Evolutionary conservation across 805 yeast species (phyloP).

Genomic region (Candida maris): DNA sequence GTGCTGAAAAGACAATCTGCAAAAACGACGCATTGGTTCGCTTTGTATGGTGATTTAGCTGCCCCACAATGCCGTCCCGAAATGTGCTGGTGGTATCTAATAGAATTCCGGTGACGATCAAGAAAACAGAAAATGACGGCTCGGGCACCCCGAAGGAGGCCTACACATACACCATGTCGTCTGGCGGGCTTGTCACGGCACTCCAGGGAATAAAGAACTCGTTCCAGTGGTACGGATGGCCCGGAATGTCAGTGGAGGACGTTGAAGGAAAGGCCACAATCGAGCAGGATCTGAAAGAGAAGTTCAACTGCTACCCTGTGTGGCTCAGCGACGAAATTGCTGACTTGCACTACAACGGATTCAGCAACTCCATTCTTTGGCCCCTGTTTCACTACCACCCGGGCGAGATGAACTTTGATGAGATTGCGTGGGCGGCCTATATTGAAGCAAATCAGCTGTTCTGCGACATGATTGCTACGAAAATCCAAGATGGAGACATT

Average conservation of each 20-base stretch:
- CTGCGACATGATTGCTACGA: conserved; percentile 66
- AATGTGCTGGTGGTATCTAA: conserved; percentile 91
- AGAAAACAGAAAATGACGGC: conserved; percentile 32
- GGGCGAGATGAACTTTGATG: conserved; percentile 98
- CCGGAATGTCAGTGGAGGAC: conserved; percentile 82
- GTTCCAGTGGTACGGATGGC: conserved; percentile 99
- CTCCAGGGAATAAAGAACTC: conserved; percentile 85
- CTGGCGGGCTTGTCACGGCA: conserved; percentile 97
- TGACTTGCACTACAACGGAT: conserved; percentile 94
- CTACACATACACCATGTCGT: conserved; percentile 86
- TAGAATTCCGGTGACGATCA: conserved; percentile 91
- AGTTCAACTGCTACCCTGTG: conserved; percentile 88
- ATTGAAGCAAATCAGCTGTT: conserved; percentile 85
- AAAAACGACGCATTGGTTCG: too few relatives aligned
- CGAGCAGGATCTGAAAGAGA: conserved; percentile 61
- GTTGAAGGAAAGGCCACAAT: conserved; percentile 62
- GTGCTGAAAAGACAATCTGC: too few relatives aligned
- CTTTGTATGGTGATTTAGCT: too few relatives aligned
- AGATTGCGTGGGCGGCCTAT: conserved; percentile 96
- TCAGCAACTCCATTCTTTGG: conserved; percentile 93
- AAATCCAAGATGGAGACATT: conserved; percentile 76
- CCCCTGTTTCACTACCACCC: conserved; percentile 98
- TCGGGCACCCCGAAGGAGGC: conserved; percentile 40
- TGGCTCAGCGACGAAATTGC: conserved; percentile 86
- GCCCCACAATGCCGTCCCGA: conserved; percentile 37